These are phyloP conservation scores for Alternaria consortialis DNA, from an alignment of 2,329 filamentous ascomycete species.

Conservation along the genomic window DNA sequence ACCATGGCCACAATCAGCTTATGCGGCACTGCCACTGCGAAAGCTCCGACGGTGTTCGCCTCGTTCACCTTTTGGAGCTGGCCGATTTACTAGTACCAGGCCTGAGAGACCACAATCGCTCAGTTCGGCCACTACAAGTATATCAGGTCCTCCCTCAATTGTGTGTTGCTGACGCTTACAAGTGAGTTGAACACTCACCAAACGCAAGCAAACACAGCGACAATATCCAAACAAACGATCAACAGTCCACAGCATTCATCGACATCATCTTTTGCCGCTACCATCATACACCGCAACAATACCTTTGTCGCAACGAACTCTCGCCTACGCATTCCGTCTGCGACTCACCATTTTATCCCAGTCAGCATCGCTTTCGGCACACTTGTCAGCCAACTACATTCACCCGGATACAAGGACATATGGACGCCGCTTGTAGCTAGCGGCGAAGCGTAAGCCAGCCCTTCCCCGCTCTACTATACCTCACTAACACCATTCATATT, in stretches of 20 bases:
- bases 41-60: neutral
- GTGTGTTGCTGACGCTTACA: neutral
- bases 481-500: conserved; percentile 5
- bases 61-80: neutral
- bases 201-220: neutral
- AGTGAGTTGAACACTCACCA: neutral
- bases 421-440: conserved; percentile 4
- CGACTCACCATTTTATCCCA: neutral
- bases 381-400: neutral
- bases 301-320: too few species aligned
- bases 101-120: neutral
- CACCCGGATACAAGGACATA: neutral
- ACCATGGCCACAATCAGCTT: neutral
- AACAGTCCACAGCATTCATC: neutral
- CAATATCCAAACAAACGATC: neutral
- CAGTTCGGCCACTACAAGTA: conserved; percentile 3
- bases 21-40: neutral
- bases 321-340: neutral
- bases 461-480: neutral
- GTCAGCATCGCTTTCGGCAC: neutral
- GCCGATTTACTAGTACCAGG: neutral
- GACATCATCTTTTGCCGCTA: neutral
- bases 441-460: neutral
- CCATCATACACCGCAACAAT: neutral
- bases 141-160: neutral